Conservation (phyloP, 345 rosid species). For the Gossypium turneri region DNA sequence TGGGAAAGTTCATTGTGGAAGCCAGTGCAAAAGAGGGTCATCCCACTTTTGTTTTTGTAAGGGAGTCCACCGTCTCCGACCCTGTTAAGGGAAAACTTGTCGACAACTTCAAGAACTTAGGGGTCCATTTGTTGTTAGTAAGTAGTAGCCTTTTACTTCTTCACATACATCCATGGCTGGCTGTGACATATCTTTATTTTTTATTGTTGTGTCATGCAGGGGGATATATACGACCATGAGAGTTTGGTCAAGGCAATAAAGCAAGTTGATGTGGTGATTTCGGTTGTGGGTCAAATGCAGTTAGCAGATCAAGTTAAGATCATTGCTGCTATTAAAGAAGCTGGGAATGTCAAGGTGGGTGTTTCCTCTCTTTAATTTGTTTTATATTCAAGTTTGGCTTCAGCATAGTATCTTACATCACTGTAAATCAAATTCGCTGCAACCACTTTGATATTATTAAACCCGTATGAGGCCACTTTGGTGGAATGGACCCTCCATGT, state of each 20-base stretch:
- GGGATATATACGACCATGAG: slow-evolving; percentile 58
- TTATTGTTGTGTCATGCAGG: slow-evolving; percentile 26
- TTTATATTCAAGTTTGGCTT: no score
- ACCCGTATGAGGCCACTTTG: no score
- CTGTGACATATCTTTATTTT: not conserved
- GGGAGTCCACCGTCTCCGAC: slow-evolving; percentile 49
- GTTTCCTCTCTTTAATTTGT: not conserved
- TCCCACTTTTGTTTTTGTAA: slow-evolving; percentile 57
- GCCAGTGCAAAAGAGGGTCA: slow-evolving; percentile 56
- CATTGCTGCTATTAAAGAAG: slow-evolving; percentile 76
- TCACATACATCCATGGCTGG: not conserved
- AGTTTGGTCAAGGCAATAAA: slow-evolving; percentile 69
- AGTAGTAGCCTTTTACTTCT: slow-evolving; percentile 12
- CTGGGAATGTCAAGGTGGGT: slow-evolving; percentile 75
- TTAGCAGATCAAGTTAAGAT: slow-evolving; percentile 70
- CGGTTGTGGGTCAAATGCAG: slow-evolving; percentile 46
- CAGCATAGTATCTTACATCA: not conserved
- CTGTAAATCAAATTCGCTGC: not conserved
- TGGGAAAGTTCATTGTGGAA: slow-evolving; percentile 64
- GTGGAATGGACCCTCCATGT: no score
- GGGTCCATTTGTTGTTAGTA: slow-evolving; percentile 55
- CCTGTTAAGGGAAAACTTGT: slow-evolving; percentile 47
- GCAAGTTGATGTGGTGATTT: slow-evolving; percentile 80
- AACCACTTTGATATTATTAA: no score
- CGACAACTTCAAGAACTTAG: slow-evolving; percentile 49